phyloP scores from a whole-genome alignment of 352 stramenopile genomes.

The Pythium brachiatum region DNA sequence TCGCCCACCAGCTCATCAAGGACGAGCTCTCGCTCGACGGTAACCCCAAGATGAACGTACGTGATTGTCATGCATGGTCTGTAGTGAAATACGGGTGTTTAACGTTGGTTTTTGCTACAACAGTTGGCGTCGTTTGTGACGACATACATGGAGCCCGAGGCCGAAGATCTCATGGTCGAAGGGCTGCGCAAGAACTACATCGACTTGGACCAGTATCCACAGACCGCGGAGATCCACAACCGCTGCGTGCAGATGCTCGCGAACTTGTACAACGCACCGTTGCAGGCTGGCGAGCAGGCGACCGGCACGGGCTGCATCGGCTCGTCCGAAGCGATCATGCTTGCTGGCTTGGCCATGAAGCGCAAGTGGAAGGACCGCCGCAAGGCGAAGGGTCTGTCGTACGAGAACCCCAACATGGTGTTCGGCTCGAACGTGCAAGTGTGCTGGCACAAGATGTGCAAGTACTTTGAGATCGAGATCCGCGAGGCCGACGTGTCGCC shows the following conservation, averaged over 20 bases:
- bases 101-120: neutral
- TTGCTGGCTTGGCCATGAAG: constrained; percentile 90
- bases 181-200: constrained; percentile 92
- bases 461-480: constrained; percentile 93
- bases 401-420: constrained; percentile 91
- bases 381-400: constrained; percentile 65
- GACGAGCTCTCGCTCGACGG: constrained; percentile 88
- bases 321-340: constrained; percentile 92
- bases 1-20: constrained; percentile 87
- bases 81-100: too few relatives aligned
- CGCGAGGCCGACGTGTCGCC: constrained; percentile 85
- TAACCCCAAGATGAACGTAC: constrained; percentile 89
- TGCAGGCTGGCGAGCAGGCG: constrained; percentile 47
- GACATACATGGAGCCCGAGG: constrained; percentile 91
- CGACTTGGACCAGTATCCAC: constrained; percentile 91
- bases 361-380: constrained; percentile 88
- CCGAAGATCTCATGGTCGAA: constrained; percentile 88
- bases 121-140: constrained; percentile 89
- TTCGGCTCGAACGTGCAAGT: constrained; percentile 92
- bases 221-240: constrained; percentile 93
- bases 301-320: constrained; percentile 89
- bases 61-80: constrained; percentile 7
- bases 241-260: constrained; percentile 91
- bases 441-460: constrained; percentile 94
- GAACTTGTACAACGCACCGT: constrained; percentile 87